These are phyloP conservation scores for Diphasiastrum complanatum DNA, from an alignment of 83 land plant genomes.

Conservation along the genomic window DNA sequence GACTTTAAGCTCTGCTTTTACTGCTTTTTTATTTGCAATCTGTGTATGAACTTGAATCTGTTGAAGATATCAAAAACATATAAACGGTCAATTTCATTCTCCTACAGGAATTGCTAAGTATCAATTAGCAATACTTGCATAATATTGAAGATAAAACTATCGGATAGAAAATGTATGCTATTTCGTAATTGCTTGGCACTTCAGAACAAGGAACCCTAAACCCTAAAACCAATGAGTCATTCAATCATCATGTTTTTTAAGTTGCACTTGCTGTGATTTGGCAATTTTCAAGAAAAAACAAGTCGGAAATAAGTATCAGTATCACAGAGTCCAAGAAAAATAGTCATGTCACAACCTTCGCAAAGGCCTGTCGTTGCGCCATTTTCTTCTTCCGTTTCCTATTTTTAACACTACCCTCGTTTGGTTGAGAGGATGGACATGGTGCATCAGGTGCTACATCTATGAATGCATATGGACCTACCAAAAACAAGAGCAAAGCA, in stretches of 20 bases:
- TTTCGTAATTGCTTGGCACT: too few species aligned
- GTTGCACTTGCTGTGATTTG: neutral
- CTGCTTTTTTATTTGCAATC: slow-evolving; percentile 18
- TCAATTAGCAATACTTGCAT: neutral
- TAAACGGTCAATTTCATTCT: neutral
- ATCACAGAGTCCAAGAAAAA: neutral
- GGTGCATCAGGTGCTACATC: slow-evolving; percentile 21
- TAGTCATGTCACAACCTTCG: slow-evolving; percentile 26
- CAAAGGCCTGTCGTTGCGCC: slow-evolving; percentile 32
- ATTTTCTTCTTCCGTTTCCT: slow-evolving; percentile 33
- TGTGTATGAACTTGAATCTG: slow-evolving; percentile 29
- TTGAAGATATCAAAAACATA: neutral
- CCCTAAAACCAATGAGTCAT: too few species aligned
- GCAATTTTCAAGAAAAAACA: neutral
- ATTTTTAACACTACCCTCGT: slow-evolving; percentile 35
- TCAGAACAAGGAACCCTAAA: too few species aligned
- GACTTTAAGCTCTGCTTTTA: slow-evolving; percentile 10
- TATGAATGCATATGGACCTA: slow-evolving; percentile 31
- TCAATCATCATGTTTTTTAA: too few species aligned
- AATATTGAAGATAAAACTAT: too few species aligned
- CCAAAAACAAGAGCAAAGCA: too few species aligned
- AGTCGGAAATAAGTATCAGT: neutral
- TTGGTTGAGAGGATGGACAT: slow-evolving; percentile 26
- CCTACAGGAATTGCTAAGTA: neutral
- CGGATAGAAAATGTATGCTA: too few species aligned